Evolutionary conservation across 768 basidiomycete species (phyloP).

Genomic region (Fomitopsis serialis): DNA sequence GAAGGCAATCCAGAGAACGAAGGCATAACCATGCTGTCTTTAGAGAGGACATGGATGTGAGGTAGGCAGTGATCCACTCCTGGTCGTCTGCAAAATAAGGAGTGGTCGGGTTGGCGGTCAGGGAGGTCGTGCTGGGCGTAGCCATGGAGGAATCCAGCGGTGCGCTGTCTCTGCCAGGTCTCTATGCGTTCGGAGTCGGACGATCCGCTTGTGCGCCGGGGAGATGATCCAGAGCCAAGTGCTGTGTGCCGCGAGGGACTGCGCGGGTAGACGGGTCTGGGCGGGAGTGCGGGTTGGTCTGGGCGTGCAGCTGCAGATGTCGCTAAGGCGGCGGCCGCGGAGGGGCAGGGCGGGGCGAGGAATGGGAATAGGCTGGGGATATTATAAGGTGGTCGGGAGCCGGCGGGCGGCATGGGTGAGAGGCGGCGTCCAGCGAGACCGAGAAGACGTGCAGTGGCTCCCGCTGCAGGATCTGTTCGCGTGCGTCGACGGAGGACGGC

Average conservation of each 20-base stretch:
- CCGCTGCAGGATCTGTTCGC: background rate
- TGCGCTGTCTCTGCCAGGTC: background rate
- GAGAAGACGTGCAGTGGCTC: background rate
- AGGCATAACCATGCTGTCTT: slow-evolving; percentile 50
- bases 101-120: slow-evolving; percentile 34
- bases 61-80: slow-evolving; percentile 53
- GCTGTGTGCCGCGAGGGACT: background rate
- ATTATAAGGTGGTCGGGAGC: background rate
- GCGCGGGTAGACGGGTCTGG: background rate
- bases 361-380: background rate
- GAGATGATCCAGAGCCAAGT: background rate
- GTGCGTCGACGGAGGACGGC: background rate
- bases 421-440: background rate
- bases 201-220: background rate
- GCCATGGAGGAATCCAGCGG: background rate
- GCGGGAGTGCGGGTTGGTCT: background rate
- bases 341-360: background rate
- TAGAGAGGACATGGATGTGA: slow-evolving; percentile 50
- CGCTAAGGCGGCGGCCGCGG: background rate
- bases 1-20: slow-evolving; percentile 55
- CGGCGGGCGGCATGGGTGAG: background rate
- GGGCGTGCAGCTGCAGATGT: background rate
- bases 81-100: slow-evolving; percentile 39
- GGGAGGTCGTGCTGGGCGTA: slow-evolving; percentile 3
- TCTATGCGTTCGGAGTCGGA: background rate